These are phyloP conservation scores for Tolypocladium nubicola DNA, from an alignment of 2,329 filamentous ascomycete genomes.

Conservation along the genomic window DNA sequence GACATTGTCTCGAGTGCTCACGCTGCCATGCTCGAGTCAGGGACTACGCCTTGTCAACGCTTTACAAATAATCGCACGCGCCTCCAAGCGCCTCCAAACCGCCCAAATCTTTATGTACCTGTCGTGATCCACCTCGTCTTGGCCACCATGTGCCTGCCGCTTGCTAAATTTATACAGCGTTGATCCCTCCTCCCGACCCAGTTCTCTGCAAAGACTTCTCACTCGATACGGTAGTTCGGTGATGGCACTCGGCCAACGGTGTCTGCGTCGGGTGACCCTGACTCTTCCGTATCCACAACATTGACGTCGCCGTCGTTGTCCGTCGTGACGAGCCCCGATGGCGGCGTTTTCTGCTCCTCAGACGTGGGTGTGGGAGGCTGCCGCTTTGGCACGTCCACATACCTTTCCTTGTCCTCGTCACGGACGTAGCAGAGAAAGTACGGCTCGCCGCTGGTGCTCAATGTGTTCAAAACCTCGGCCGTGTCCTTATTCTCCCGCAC, in stretches of 20 bases:
- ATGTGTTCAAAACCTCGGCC: conserved; percentile 56
- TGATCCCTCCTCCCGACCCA: not conserved
- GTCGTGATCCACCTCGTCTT: not conserved
- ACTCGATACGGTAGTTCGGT: conserved; percentile 2
- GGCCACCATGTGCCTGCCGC: not conserved
- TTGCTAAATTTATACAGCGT: no score
- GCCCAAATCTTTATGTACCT: not conserved
- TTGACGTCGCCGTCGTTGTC: conserved; percentile 15
- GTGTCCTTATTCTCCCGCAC: conserved; percentile 60
- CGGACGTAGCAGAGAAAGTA: conserved; percentile 79
- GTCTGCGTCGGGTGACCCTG: not conserved
- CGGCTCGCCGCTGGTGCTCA: conserved; percentile 62
- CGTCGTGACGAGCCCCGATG: not conserved
- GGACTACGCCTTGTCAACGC: not conserved
- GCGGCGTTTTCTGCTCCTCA: conserved; percentile 3
- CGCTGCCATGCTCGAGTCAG: not conserved
- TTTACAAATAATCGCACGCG: not conserved
- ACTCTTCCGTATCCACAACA: conserved; percentile 4
- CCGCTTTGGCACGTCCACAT: conserved; percentile 36
- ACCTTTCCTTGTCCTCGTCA: conserved; percentile 48
- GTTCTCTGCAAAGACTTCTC: not conserved
- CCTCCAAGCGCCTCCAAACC: not conserved
- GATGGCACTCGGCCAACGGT: not conserved
- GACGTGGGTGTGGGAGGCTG: conserved; percentile 8
- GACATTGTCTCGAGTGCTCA: not conserved